Conservation (phyloP, 2,329 filamentous ascomycete species). For the Cladophialophora carrionii region DNA sequence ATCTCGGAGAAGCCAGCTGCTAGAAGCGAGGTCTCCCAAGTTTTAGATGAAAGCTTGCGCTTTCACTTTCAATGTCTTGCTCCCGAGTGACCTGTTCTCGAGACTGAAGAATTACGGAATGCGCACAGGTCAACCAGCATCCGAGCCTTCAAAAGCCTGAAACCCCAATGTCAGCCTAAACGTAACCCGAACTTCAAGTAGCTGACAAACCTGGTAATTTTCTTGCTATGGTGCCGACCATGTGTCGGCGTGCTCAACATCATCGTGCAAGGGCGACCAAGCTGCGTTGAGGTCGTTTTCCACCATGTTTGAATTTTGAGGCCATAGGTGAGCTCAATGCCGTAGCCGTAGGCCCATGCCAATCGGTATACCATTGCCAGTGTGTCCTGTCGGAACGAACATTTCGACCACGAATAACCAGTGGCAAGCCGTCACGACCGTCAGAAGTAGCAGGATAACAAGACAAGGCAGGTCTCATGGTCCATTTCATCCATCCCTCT, state of each 20-base stretch:
- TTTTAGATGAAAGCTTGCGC: not conserved
- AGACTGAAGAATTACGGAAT: not conserved
- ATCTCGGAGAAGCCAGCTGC: not conserved
- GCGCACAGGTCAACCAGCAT: not conserved
- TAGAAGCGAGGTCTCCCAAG: not conserved
- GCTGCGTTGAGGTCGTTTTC: not conserved
- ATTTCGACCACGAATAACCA: not conserved
- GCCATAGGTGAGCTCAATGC: not conserved
- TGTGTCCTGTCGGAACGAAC: not conserved
- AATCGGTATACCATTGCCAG: not conserved
- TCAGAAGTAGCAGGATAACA: not conserved
- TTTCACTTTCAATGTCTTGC: not conserved
- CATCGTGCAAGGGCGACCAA: not conserved
- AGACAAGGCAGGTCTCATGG: not conserved
- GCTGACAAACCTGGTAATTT: not conserved
- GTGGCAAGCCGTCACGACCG: not conserved
- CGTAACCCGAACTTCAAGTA: not conserved
- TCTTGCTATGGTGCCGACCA: conserved; percentile 4
- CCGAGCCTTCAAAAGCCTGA: not conserved
- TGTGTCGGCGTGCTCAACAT: not conserved
- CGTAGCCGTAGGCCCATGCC: not conserved
- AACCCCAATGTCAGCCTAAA: not conserved
- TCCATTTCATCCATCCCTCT: conserved; percentile 28
- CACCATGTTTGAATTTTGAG: not conserved
- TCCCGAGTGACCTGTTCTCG: not conserved